Conservation (phyloP, 148 eudicot genomes). For the Hydrangea macrophylla region DNA sequence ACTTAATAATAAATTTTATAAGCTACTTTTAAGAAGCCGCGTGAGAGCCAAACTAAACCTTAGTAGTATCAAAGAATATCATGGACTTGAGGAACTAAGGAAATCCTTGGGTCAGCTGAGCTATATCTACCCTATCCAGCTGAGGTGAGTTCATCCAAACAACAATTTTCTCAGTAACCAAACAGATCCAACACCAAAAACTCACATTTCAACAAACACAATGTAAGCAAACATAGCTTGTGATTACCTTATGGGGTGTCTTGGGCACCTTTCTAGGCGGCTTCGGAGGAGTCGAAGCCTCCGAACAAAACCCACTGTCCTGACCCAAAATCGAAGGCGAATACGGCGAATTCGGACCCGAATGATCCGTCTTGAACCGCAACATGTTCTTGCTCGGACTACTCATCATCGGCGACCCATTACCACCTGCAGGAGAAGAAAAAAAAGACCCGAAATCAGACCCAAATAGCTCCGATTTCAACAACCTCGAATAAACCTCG, state of each 20-base stretch:
- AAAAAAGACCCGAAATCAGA: constrained; percentile 75
- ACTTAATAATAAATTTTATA: no score
- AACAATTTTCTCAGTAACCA: constrained; percentile 1
- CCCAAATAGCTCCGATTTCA: constrained; percentile 78
- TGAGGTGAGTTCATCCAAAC: not conserved
- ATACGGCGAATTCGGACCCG: constrained; percentile 54
- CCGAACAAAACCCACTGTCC: constrained; percentile 37
- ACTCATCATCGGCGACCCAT: constrained; percentile 55
- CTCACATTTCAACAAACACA: constrained; percentile 7
- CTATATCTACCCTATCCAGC: not conserved
- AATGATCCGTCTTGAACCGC: constrained; percentile 80
- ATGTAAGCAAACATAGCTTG: not conserved
- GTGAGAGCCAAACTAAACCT: no score
- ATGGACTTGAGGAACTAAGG: no score
- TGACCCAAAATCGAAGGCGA: constrained; percentile 57
- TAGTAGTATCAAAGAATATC: no score
- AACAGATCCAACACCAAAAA: not conserved
- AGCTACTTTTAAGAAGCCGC: no score
- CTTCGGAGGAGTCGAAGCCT: constrained; percentile 68
- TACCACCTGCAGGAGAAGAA: constrained; percentile 69
- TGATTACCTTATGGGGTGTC: constrained; percentile 86
- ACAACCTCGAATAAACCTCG: constrained; percentile 73
- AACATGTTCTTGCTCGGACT: constrained; percentile 75
- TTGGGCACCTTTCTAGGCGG: constrained; percentile 90
- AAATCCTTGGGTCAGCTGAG: no score